phyloP scores from a whole-genome alignment of 1,284 basidiomycete genomes.

The Coriolopsis trogii region DNA sequence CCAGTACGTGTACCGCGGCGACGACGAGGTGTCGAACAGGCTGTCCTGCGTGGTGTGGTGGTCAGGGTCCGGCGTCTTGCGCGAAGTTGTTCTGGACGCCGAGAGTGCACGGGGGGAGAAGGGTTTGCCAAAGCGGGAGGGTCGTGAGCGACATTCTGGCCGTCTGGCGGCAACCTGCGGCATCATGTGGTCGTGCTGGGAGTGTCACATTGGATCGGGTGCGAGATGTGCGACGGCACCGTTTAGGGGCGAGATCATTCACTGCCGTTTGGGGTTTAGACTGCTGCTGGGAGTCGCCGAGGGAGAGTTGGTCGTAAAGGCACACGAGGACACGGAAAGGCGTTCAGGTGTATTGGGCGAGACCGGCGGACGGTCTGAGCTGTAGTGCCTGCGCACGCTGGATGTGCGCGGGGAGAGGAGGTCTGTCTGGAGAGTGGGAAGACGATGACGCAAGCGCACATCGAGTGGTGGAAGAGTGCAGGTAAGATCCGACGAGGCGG shows the following conservation, averaged over 20 bases:
- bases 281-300: slow-evolving; percentile 20
- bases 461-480: slow-evolving; percentile 2
- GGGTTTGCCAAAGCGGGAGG: not conserved
- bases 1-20: too few species aligned
- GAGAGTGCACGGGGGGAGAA: too few species aligned
- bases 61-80: not conserved
- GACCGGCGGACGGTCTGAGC: not conserved
- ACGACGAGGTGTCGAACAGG: too few species aligned
- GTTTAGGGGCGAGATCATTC: slow-evolving; percentile 21
- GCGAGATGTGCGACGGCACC: slow-evolving; percentile 15
- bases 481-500: slow-evolving; percentile 25
- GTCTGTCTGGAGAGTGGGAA: not conserved
- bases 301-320: slow-evolving; percentile 3
- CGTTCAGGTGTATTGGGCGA: not conserved
- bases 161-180: slow-evolving; percentile 25
- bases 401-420: not conserved
- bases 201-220: slow-evolving; percentile 19
- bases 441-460: slow-evolving; percentile 8
- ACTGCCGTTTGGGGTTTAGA: slow-evolving; percentile 25
- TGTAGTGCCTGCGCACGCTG: not conserved
- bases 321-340: slow-evolving; percentile 15
- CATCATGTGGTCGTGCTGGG: slow-evolving; percentile 19
- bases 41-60: too few species aligned
- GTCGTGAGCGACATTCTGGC: too few species aligned
- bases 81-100: too few species aligned